Percentiles rank a stretch among this genome's conserved stretches.
These are phyloP conservation scores for Salix udensis DNA, from an alignment of 345 rosid genomes.

Conservation along the genomic window DNA sequence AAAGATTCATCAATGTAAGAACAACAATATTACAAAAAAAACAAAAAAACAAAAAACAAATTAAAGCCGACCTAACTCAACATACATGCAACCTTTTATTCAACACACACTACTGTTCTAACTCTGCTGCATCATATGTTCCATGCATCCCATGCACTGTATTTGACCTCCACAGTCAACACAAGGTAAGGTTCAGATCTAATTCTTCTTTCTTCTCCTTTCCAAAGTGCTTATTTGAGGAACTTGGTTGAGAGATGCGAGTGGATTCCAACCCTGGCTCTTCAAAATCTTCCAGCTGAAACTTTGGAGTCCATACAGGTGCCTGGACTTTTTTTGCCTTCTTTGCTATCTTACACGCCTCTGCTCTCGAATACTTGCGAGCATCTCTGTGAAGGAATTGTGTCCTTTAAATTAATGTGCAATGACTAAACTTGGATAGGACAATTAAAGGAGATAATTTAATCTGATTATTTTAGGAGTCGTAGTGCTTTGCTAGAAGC, in stretches of 20 bases:
- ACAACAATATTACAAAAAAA: neutral
- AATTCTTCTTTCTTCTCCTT: slow-evolving; percentile 6
- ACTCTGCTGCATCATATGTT: neutral
- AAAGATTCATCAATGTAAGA: neutral
- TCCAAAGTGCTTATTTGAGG: slow-evolving; percentile 2
- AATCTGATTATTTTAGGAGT: no score
- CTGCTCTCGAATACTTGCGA: neutral
- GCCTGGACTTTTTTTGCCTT: slow-evolving; percentile 10
- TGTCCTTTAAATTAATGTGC: no score
- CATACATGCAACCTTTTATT: neutral
- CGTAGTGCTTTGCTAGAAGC: no score
- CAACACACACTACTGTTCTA: neutral
- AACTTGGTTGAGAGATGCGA: neutral
- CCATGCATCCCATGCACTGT: neutral
- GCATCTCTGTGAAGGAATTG: neutral
- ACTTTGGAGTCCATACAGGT: slow-evolving; percentile 2
- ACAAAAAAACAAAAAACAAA: neutral
- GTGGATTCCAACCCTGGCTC: neutral
- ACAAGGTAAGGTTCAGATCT: slow-evolving; percentile 7
- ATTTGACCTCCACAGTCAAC: neutral
- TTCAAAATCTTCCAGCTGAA: slow-evolving; percentile 4
- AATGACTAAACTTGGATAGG: no score
- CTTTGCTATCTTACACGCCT: slow-evolving; percentile 5
- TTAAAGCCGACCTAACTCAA: neutral
- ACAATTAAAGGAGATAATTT: no score